Base-by-base conservation (phyloP, 345 rosid genomes). In the Physaria fendleri region DNA sequence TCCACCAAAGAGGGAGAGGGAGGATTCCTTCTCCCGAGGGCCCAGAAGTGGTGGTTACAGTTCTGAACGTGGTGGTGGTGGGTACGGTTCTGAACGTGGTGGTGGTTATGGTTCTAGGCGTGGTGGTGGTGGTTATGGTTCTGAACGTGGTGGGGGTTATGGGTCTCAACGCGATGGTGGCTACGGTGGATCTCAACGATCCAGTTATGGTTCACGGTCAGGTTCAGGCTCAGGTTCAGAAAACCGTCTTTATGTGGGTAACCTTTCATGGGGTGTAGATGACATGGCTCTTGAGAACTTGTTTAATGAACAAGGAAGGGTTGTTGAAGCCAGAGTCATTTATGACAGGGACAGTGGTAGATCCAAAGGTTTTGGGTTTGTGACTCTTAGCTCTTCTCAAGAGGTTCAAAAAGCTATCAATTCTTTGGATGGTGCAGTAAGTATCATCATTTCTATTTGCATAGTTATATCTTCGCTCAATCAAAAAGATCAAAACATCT, bases 281-380 rank as follows among this genome's bases (percentile, higher is more conserved):
- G 85, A 89, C 72, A 57, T 54, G 67, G 88, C 91, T 13, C 93
- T 93, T 6, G 91, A 85, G 78, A 76, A 46, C 68, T 51, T 93
- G 82, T 93, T 89, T 61, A 79, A 83, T 29, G 94, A 82, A 74
- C 88, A 83, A 61, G 94, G 99, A 8, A 81, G 79, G 56, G 95
- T 93, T 53, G 67, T 79, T 56, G 99, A 93, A 33, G 99, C 97
- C 15, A 93, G 53, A n/a, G 99, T 94, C 16, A 84, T 94, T 18
- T 94, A 85, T 72, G 99, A 94, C 71, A 73, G 97, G 77, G 96
- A 89, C 55, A 89, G 78, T 57, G 97, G 99, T 60, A 74, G 99
- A 69, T 94, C 99, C 37, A 85, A 92, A 81, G 97, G 99, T 66
- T 94, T 89, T 18, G 99, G 99, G 43, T 94, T 94, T 74, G 97